Base-by-base conservation (phyloP, 495 filamentous ascomycete species). In the Penicillium bovifimosum region DNA sequence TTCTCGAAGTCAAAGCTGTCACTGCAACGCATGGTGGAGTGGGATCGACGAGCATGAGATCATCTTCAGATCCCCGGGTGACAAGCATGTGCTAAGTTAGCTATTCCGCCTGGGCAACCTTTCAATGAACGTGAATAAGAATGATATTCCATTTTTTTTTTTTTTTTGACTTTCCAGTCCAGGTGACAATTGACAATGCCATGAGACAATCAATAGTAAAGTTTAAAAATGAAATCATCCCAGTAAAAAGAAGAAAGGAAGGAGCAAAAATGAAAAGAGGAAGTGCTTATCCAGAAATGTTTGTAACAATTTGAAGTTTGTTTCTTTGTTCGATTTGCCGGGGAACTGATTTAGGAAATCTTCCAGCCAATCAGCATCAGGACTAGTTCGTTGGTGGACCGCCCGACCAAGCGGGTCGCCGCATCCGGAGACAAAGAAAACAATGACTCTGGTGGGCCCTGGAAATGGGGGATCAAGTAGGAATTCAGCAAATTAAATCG, bases 381-480 rank as follows among this genome's bases (percentile, higher is more conserved):
- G 16, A 33, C 31, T 39, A 17, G 17, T 5, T 26, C 5, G 17
- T 43, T 28, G 40, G 17, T 16, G 29, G 31, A 33, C 29, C 3
- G 40, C 54, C 62, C 68, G 47, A 50, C 34, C 38, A 40, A 50
- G 64, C 67, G 47, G 52, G 39, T 67, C 64, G 63, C 69, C 71
- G 71, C 69, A 68, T 68, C 59, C 71, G 67, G 70, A 63, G 59
- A 69, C 68, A 70, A 73, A 70, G 67, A 65, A 59, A 65, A 65
- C 64, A 67, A 67, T 67, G 57, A 62, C 38, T 62, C 47, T 55
- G 49, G 52, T 29, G 32, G 45, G 41, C 47, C 20, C 18, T 26
- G n/a, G 7, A 43, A 28, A 42, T 28, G 2, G 7, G 20, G 5
- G 11, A 41, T 24, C 20, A 41, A 41, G 24, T 34, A 33, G 29